Conservation (phyloP, 2,329 filamentous ascomycete species). For the Sporothrix sp. region DNA sequence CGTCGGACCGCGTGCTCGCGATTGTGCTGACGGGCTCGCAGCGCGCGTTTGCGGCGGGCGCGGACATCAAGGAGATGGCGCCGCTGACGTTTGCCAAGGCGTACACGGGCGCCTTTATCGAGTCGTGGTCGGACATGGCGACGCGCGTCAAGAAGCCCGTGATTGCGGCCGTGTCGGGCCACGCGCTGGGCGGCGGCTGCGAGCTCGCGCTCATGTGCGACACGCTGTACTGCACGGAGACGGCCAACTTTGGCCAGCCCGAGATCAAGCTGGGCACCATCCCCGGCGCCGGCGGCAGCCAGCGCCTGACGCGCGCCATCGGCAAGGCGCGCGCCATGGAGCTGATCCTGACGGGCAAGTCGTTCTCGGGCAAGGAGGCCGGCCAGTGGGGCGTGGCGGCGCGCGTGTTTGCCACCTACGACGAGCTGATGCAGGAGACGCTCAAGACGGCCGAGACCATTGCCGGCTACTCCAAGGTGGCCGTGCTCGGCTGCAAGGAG, state of each 20-base stretch:
- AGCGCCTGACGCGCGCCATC: slow-evolving; percentile 73
- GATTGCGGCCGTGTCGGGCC: slow-evolving; percentile 87
- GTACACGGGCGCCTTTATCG: slow-evolving; percentile 87
- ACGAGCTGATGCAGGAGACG: slow-evolving; percentile 72
- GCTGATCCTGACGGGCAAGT: slow-evolving; percentile 75
- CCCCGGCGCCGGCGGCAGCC: slow-evolving; percentile 83
- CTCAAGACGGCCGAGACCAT: slow-evolving; percentile 82
- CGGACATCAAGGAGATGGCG: slow-evolving; percentile 99
- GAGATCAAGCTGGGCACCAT: slow-evolving; percentile 94
- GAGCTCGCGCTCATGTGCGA: slow-evolving; percentile 98
- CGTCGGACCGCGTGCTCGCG: slow-evolving; percentile 57
- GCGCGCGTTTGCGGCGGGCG: slow-evolving; percentile 87
- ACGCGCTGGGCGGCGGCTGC: slow-evolving; percentile 89
- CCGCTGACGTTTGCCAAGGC: slow-evolving; percentile 80
- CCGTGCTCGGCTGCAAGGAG: slow-evolving; percentile 85
- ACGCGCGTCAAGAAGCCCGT: slow-evolving; percentile 84
- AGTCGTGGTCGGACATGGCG: slow-evolving; percentile 81
- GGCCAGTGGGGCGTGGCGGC: slow-evolving; percentile 87
- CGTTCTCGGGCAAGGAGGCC: slow-evolving; percentile 74
- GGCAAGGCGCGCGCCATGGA: slow-evolving; percentile 88
- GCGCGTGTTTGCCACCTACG: slow-evolving; percentile 66
- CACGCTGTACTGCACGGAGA: slow-evolving; percentile 72
- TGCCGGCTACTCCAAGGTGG: slow-evolving; percentile 76
- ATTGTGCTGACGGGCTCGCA: slow-evolving; percentile 83
- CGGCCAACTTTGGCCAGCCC: slow-evolving; percentile 88